Base-by-base conservation (phyloP, 441 rosid genomes). In the Melastoma candidum region DNA sequence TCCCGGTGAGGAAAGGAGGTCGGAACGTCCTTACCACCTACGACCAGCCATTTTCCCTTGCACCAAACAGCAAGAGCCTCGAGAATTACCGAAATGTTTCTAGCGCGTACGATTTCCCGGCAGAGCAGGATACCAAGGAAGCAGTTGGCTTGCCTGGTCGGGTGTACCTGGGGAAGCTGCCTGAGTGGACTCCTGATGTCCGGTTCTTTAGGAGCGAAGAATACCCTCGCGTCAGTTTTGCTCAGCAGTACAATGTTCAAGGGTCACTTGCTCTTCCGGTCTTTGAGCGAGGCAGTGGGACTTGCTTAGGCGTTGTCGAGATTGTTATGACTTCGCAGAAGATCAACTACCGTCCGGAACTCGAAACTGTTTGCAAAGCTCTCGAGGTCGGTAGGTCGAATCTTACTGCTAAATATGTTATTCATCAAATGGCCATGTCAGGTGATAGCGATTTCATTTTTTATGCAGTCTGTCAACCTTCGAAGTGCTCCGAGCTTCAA, bases 151-250 rank as follows among this genome's bases (percentile, higher is more conserved):
- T 88, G 70, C 96, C 89, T 0, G 92, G 92, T 61, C 80, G 95
- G 44, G 96, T 85, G 41, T 88, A 65, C 74, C 56, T 78, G 60
- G 74, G 63, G 58, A 79, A 78, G 68, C 64, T 85, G 59, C 95
- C 96, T 11, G 96, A 88, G 65, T 85, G 89, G 89, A 88, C 92
- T 13, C 95, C 92, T 60, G 95, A 88, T 77, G 96, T 85, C 60
- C 82, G 87, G 44, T 81, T 74, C 74, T 88, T 88, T 60, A 66
- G 68, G 63, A 71, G 70, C 4, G 79, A 81, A 48, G 95, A 88
- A 50, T 88, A 84, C 67, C 92, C 85, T 0, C 81, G 87, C 2
- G 74, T 75, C 57, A 44, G 43, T 61, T 65, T 63, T 63, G 95
- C 95, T 5, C 72, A 57, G 8, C 60, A 74, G 72, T 85, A 66